A percentile compares a stretch with the other conserved stretches of the same genome.
These are phyloP conservation scores for Aristolochia fimbriata DNA, from an alignment of 164 flowering plant genomes.

Conservation along the genomic window DNA sequence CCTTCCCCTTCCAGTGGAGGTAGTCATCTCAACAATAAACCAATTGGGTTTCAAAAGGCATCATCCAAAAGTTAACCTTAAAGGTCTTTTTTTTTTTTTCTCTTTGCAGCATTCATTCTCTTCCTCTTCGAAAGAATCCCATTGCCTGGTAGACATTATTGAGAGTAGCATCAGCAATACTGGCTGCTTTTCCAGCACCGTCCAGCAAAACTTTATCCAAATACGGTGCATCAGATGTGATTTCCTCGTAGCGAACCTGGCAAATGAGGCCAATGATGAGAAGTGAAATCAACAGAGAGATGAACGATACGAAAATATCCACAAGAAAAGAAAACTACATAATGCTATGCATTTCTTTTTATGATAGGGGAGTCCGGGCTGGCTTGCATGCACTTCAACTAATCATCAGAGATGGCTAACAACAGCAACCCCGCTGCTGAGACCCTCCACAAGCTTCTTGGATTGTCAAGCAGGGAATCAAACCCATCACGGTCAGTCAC, in stretches of 20 bases:
- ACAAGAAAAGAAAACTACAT: too few relatives aligned
- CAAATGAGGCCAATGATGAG: slow-evolving; percentile 4
- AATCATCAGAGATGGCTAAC: too few relatives aligned
- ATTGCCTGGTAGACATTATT: slow-evolving; percentile 83
- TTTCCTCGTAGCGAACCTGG: slow-evolving; percentile 79
- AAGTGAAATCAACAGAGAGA: neutral
- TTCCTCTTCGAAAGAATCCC: slow-evolving; percentile 78
- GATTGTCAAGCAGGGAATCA: too few relatives aligned
- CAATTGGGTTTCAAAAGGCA: slow-evolving; percentile 18
- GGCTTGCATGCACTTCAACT: too few relatives aligned
- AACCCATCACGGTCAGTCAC: too few relatives aligned
- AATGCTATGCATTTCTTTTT: too few relatives aligned
- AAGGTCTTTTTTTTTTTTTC: slow-evolving; percentile 22
- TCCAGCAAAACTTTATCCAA: slow-evolving; percentile 62
- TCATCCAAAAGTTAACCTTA: slow-evolving; percentile 24
- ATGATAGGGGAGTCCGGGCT: too few relatives aligned
- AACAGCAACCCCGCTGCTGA: too few relatives aligned
- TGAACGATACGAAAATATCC: neutral
- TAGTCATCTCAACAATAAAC: slow-evolving; percentile 9
- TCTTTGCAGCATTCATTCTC: slow-evolving; percentile 17
- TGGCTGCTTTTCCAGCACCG: slow-evolving; percentile 71
- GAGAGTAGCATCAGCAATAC: slow-evolving; percentile 70
- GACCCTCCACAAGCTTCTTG: too few relatives aligned
- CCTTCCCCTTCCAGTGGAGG: too few relatives aligned
- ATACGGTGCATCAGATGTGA: slow-evolving; percentile 62